A percentile compares a stretch with the other conserved stretches of the same genome.
These are phyloP conservation scores for Pestalotiopsis sp. DNA, from an alignment of 2,329 filamentous ascomycete species.

Conservation along the genomic window DNA sequence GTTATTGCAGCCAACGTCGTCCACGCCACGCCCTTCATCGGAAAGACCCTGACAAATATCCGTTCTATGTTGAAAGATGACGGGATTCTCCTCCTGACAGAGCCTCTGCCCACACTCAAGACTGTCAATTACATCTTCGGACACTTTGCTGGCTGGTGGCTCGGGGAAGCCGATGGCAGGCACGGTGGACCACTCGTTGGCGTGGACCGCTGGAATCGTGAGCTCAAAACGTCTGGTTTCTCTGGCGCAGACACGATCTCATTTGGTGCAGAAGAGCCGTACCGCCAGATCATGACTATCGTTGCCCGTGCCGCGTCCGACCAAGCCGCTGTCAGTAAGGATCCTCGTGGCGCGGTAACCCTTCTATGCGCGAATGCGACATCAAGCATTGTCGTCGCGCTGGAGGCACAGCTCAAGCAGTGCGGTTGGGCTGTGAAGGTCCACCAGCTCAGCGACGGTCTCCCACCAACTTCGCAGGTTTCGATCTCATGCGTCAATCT, in stretches of 20 bases:
- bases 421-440: not conserved
- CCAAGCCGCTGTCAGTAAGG: too few species aligned
- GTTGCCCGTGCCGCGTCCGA: too few species aligned
- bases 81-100: not conserved
- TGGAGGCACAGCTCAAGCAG: not conserved
- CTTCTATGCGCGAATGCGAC: not conserved
- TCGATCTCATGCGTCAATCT: not conserved
- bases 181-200: not conserved
- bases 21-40: not conserved
- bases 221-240: not conserved
- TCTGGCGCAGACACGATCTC: not conserved
- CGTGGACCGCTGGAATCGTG: not conserved
- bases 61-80: not conserved
- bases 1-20: not conserved
- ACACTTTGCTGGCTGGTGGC: not conserved
- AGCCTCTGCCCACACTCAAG: not conserved
- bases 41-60: not conserved
- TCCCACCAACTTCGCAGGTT: not conserved
- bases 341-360: not conserved
- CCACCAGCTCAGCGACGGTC: not conserved
- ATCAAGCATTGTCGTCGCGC: not conserved
- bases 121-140: not conserved
- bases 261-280: constrained; percentile 15
- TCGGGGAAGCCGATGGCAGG: not conserved
- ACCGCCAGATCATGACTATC: not conserved